Percentiles rank a stretch among this genome's conserved stretches.
phyloP scores from a whole-genome alignment of 1,139 yeast species.

The Arxiozyma bovina region DNA sequence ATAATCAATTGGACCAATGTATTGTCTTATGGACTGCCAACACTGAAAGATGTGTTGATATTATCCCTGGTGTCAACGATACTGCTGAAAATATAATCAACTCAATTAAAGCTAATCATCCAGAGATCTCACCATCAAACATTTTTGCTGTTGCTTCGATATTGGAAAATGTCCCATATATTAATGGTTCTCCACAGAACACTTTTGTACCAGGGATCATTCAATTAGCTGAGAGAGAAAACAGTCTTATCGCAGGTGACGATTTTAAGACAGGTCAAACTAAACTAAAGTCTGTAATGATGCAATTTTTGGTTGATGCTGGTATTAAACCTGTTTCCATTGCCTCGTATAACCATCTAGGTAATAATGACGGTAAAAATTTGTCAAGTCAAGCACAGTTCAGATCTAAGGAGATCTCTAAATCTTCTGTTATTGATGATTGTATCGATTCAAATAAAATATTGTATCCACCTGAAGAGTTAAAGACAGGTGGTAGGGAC shows the following conservation, averaged over 20 bases:
- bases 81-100: conserved; percentile 71
- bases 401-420: conserved; percentile 90
- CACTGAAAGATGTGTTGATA: conserved; percentile 85
- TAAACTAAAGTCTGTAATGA: conserved; percentile 86
- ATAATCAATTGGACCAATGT: conserved; percentile 73
- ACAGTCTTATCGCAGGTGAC: conserved; percentile 87
- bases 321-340: conserved; percentile 92
- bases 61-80: conserved; percentile 75
- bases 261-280: conserved; percentile 98
- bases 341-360: conserved; percentile 93
- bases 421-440: conserved; percentile 89
- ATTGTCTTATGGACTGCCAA: conserved; percentile 95
- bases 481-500: conserved; percentile 50
- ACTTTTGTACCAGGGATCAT: conserved; percentile 93
- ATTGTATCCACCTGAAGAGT: conserved; percentile 65
- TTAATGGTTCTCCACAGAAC: conserved; percentile 96
- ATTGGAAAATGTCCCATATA: conserved; percentile 78
- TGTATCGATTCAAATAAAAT: conserved; percentile 83
- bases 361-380: conserved; percentile 93
- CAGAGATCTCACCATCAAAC: conserved; percentile 84
- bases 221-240: conserved; percentile 73
- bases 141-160: conserved; percentile 89
- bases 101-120: conserved; percentile 69
- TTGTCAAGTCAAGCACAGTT: conserved; percentile 87
- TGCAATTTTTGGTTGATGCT: conserved; percentile 93